Evolutionary conservation across 768 basidiomycete species (phyloP), one percentile per base, ranked within the genome.

Genomic region (Amyloporia xantha): DNA sequence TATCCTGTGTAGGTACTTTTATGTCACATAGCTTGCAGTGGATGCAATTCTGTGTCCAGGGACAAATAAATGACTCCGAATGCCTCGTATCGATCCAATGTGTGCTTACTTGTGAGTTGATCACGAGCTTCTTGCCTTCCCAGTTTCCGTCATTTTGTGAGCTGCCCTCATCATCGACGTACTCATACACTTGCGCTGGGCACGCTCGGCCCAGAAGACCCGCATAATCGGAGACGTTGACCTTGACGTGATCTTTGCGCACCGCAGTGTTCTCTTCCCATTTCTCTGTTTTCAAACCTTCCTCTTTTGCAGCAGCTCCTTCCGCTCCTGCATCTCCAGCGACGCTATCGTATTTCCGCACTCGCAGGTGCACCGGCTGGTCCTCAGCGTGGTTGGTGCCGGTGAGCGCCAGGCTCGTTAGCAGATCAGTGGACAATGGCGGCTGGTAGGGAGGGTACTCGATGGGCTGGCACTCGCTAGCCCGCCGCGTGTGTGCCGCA

Each of bases 341-440:
- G 23, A 67, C 62, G 25, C 66, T 53, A 13, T 65, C 30, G 54
- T 64, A 57, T 50, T 58, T 59, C 39, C 68, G 82, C 63, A 96
- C 79, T 26, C 86, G 75, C 41, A 98, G 72, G 67, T 99, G 96
- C 12, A 91, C 72, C 2, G 86, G 91, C 64, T 97, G 92, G 64
- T 97, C 92, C 64, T 99, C 95, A n/a, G 87, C 84, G 60, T 98
- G 95, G 62, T 95, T 95, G 13, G 95, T 97, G 0, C 88, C 90
- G 5, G 95, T 96, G 38, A 96, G 75, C 2, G 88, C 76, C 30
- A 99, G 77, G 27, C 86, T 87, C 0, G 91, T 98, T 64, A 98
- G 74, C 59, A 99, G 72, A 63, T 98, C 95, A 24, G 95, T 97
- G 4, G 90, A 91, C 12, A 98, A 71, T 5, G 91, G 89, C 1